These are phyloP conservation scores for Fusarium nelsonii DNA, from an alignment of 2,329 filamentous ascomycete species.

Conservation along the genomic window DNA sequence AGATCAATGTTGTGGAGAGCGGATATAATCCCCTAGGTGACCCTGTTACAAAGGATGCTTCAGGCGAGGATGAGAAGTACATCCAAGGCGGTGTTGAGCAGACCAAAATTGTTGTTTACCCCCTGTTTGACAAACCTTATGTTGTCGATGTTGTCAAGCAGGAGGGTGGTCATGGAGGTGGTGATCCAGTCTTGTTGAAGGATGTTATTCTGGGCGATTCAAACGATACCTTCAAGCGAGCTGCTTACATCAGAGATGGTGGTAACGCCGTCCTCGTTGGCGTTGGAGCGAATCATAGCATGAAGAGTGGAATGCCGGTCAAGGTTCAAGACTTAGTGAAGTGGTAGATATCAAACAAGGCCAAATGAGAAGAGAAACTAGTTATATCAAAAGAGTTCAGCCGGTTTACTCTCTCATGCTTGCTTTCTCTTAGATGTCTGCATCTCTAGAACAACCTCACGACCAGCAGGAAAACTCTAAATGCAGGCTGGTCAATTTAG, in stretches of 20 bases:
- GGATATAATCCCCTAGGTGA: conserved; percentile 71
- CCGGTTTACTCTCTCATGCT: too few species aligned
- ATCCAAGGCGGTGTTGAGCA: conserved; percentile 49
- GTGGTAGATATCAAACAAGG: conserved; percentile 15
- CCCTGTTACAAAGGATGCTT: conserved; percentile 57
- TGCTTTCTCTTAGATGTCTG: too few species aligned
- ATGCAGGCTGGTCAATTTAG: fast-evolving
- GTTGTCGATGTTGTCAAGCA: conserved; percentile 66
- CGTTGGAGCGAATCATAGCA: conserved; percentile 69
- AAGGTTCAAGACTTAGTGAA: conserved; percentile 42
- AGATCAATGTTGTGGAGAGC: conserved; percentile 72
- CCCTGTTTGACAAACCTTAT: conserved; percentile 67
- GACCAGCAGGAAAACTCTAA: neutral
- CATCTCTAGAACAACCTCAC: neutral
- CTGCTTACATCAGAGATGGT: conserved; percentile 69
- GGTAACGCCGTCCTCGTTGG: conserved; percentile 70
- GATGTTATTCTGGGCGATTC: conserved; percentile 67
- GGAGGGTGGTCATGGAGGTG: conserved; percentile 70
- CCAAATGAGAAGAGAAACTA: too few species aligned
- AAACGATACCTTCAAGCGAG: conserved; percentile 63
- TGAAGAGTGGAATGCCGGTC: conserved; percentile 50
- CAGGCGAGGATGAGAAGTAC: conserved; percentile 53
- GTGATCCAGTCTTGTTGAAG: conserved; percentile 65
- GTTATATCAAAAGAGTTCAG: too few species aligned
- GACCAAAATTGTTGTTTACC: conserved; percentile 62